Conservation (phyloP, 768 basidiomycete species). For the Boletus reticulatus region DNA sequence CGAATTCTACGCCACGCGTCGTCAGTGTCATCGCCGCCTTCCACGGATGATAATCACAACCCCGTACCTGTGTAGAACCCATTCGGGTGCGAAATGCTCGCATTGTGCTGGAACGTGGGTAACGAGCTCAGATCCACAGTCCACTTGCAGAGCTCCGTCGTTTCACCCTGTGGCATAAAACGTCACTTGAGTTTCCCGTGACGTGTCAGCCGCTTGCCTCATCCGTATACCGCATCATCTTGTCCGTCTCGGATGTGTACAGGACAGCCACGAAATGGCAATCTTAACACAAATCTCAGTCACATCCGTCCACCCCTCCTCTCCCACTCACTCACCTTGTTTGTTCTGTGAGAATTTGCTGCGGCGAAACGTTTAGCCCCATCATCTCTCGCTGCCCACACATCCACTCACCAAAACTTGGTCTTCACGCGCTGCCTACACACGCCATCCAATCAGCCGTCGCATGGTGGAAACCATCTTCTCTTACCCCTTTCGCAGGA, state of each 20-base stretch:
- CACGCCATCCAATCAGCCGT: conserved; percentile 15
- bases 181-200: conserved; percentile 20
- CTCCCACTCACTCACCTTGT: conserved; percentile 38
- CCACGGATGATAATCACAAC: not conserved
- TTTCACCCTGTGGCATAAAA: conserved; percentile 52
- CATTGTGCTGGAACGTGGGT: conserved; percentile 76
- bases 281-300: conserved; percentile 43
- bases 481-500: conserved; percentile 78
- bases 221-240: conserved; percentile 79
- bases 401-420: conserved; percentile 67
- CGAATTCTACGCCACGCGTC: conserved; percentile 56
- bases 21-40: not conserved
- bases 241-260: conserved; percentile 74
- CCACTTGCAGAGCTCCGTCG: conserved; percentile 78
- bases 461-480: conserved; percentile 10
- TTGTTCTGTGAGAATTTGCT: conserved; percentile 70
- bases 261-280: conserved; percentile 79
- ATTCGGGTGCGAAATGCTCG: conserved; percentile 47
- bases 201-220: conserved; percentile 44
- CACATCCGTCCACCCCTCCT: not conserved
- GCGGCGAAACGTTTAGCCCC: conserved; percentile 14
- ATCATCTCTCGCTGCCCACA: not conserved
- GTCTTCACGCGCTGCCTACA: conserved; percentile 75
- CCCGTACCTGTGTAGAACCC: conserved; percentile 79
- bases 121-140: conserved; percentile 78